Conservation (phyloP, 495 filamentous ascomycete genomes). For the Hyphodiscus hymeniophilus region DNA sequence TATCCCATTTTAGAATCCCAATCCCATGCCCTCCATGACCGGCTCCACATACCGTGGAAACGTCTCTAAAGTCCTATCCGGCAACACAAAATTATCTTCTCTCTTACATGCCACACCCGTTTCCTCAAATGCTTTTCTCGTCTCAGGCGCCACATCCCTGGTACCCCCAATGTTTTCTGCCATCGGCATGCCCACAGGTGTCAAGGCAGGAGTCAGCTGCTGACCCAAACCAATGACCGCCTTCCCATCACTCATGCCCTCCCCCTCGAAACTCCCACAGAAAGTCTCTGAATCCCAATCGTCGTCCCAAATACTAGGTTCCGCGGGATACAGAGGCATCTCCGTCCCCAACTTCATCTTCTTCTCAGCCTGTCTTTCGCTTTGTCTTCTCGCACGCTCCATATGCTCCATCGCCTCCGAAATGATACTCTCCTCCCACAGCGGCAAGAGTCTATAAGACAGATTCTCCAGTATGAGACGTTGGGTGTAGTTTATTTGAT, state of each 20-base stretch:
- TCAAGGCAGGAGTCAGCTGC: conserved; percentile 16
- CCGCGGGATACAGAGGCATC: neutral
- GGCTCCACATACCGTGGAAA: conserved; percentile 8
- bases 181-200: neutral
- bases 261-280: conserved; percentile 3
- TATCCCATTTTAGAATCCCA: neutral
- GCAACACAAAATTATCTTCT: neutral
- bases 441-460: conserved; percentile 40
- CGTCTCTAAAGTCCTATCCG: conserved; percentile 1
- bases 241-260: conserved; percentile 4
- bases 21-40: neutral
- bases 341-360: neutral
- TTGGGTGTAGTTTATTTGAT: conserved; percentile 47
- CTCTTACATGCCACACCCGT: neutral
- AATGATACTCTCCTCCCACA: conserved; percentile 39
- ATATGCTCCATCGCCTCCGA: conserved; percentile 43
- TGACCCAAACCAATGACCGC: conserved; percentile 5
- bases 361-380: conserved; percentile 25
- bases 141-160: neutral
- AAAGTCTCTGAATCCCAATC: conserved; percentile 10
- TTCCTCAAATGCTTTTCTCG: conserved; percentile 1
- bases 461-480: conserved; percentile 46
- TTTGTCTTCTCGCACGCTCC: conserved; percentile 36
- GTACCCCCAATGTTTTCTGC: conserved; percentile 5
- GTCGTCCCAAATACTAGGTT: conserved; percentile 5